phyloP scores from a whole-genome alignment of 2,329 filamentous ascomycete species.

The Bipolaris bicolor region DNA sequence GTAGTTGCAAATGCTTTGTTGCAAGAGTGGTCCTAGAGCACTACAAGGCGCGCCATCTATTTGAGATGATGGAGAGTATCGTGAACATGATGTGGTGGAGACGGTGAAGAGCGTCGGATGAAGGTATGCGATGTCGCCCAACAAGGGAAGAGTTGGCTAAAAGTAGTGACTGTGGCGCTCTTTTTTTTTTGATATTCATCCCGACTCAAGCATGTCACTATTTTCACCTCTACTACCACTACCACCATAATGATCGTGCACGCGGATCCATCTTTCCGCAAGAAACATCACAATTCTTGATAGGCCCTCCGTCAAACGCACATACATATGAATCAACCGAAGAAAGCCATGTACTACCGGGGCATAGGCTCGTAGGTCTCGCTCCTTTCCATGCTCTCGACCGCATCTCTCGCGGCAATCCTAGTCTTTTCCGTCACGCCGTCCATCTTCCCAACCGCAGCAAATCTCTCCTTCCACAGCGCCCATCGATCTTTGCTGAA shows the following conservation, averaged over 20 bases:
- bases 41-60: not conserved
- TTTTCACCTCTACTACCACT: too few relatives aligned
- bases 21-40: not conserved
- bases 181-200: too few relatives aligned
- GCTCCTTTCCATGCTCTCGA: constrained; percentile 39
- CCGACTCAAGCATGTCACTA: too few relatives aligned
- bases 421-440: constrained; percentile 32
- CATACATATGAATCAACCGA: not conserved
- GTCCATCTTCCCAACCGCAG: constrained; percentile 27
- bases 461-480: constrained; percentile 44
- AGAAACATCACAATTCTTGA: not conserved
- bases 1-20: not conserved
- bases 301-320: not conserved
- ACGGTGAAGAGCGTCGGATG: not conserved
- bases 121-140: not conserved
- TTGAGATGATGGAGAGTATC: not conserved
- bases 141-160: too few relatives aligned
- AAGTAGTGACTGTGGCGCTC: too few relatives aligned
- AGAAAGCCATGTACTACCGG: not conserved
- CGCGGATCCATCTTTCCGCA: not conserved
- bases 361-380: constrained; percentile 25
- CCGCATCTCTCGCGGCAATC: constrained; percentile 30
- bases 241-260: not conserved
- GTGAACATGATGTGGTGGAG: not conserved
- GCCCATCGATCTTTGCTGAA: constrained; percentile 43